Percentiles rank a stretch among this genome's conserved stretches.
phyloP scores from a whole-genome alignment of 2,329 filamentous ascomycete species.

The Talaromyces sp. region DNA sequence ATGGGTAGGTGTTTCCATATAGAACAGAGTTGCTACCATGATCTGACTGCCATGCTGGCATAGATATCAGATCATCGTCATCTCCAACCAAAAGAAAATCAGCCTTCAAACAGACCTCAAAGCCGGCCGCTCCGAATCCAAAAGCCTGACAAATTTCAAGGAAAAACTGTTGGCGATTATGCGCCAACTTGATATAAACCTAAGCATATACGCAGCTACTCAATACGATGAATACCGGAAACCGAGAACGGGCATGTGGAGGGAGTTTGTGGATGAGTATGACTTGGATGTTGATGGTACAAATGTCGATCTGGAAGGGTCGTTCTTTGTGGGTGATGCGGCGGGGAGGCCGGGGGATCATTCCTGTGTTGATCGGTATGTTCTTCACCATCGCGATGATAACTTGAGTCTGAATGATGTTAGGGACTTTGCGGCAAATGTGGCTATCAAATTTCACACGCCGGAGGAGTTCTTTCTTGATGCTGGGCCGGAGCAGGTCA shows the following conservation, averaged over 20 bases:
- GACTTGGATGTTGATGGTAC: slow-evolving; percentile 50
- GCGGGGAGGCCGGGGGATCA: slow-evolving; percentile 56
- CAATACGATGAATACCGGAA: slow-evolving; percentile 79
- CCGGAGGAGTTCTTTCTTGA: slow-evolving; percentile 89
- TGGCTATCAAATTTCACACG: slow-evolving; percentile 74
- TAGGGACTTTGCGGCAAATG: slow-evolving; percentile 79
- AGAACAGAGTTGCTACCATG: neutral
- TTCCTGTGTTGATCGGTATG: slow-evolving; percentile 57
- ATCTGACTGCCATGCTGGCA: neutral
- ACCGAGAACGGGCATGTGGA: slow-evolving; percentile 87
- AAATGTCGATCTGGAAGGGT: slow-evolving; percentile 64
- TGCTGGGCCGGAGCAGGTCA: slow-evolving; percentile 62
- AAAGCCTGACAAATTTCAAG: slow-evolving; percentile 76
- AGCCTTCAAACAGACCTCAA: slow-evolving; percentile 71
- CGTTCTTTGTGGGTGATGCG: slow-evolving; percentile 89
- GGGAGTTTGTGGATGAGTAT: slow-evolving; percentile 60
- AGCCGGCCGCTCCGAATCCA: slow-evolving; percentile 61
- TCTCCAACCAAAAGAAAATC: slow-evolving; percentile 87
- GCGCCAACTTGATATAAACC: slow-evolving; percentile 63
- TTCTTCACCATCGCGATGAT: slow-evolving; percentile 2
- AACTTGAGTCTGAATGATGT: neutral
- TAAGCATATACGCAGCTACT: slow-evolving; percentile 82
- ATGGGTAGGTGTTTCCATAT: slow-evolving; percentile 53
- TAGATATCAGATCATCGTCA: slow-evolving; percentile 70
- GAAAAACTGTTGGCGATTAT: slow-evolving; percentile 69